phyloP scores from a whole-genome alignment of 2,329 filamentous ascomycete genomes.

The Exophiala alcalophila region DNA sequence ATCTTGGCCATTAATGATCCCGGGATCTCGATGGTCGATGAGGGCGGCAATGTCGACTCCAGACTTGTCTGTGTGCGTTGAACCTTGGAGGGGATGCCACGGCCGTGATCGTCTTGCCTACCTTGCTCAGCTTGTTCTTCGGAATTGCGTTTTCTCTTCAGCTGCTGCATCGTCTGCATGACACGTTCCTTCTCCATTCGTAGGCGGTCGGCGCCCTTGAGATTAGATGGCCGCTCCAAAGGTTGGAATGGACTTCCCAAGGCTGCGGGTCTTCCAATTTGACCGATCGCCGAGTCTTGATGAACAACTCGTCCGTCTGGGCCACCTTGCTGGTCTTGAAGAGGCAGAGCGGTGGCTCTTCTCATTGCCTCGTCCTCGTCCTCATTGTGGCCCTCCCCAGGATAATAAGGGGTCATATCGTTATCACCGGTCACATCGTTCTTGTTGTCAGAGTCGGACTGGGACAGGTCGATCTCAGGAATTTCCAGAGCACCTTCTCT shows the following conservation, averaged over 20 bases:
- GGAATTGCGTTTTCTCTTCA: slow-evolving; percentile 62
- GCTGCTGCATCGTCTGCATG: no score
- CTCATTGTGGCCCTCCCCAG: slow-evolving; percentile 4
- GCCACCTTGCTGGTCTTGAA: slow-evolving; percentile 31
- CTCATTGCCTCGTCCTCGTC: slow-evolving; percentile 38
- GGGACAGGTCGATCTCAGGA: slow-evolving; percentile 14
- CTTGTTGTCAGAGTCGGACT: slow-evolving; percentile 6
- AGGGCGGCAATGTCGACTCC: no score
- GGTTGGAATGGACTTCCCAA: no score
- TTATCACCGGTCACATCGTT: background rate
- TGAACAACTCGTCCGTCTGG: no score
- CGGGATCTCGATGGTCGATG: no score
- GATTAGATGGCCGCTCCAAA: no score
- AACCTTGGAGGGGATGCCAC: no score
- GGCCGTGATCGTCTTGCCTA: no score
- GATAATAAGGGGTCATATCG: background rate
- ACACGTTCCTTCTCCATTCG: slow-evolving; percentile 84
- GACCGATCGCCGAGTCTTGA: no score
- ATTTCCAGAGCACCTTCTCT: slow-evolving; percentile 6
- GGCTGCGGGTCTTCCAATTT: no score
- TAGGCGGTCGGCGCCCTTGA: slow-evolving; percentile 65
- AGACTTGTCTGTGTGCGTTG: no score
- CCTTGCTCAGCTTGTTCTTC: slow-evolving; percentile 41
- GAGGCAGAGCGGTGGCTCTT: slow-evolving; percentile 33
- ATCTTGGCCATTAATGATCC: no score